Percentiles rank a stretch among this genome's conserved stretches.
These are phyloP conservation scores for Lyophyllum semitale DNA, from an alignment of 768 basidiomycete species.

Conservation along the genomic window DNA sequence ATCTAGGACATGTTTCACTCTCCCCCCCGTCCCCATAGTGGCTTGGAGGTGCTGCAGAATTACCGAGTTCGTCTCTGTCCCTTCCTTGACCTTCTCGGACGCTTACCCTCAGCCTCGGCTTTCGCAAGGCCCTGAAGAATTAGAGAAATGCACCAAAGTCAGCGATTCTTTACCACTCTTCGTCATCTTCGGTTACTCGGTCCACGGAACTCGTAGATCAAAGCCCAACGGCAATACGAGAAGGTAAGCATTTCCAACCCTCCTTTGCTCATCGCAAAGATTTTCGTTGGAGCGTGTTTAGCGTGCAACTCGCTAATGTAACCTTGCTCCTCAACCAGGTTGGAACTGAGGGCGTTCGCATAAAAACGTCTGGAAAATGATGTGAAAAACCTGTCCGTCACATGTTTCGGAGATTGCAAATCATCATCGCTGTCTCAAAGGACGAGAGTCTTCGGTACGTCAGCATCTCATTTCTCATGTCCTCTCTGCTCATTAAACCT, in stretches of 20 bases:
- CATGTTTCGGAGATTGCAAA: too few species aligned
- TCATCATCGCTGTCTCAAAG: too few species aligned
- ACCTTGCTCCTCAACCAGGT: constrained; percentile 47
- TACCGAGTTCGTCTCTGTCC: constrained; percentile 65
- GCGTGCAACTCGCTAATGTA: not conserved
- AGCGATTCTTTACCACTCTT: not conserved
- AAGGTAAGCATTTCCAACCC: constrained; percentile 45
- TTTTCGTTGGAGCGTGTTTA: too few species aligned
- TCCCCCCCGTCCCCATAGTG: too few species aligned
- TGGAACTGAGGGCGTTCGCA: constrained; percentile 69
- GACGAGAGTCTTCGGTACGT: too few species aligned
- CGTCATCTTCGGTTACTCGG: too few species aligned
- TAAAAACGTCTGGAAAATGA: constrained; percentile 60
- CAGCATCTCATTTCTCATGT: not conserved
- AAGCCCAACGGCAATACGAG: constrained; percentile 77
- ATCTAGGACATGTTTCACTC: not conserved
- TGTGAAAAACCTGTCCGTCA: constrained; percentile 80
- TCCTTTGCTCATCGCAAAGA: too few species aligned
- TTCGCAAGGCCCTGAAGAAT: constrained; percentile 87
- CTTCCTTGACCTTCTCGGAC: constrained; percentile 48
- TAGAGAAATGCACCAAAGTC: constrained; percentile 77
- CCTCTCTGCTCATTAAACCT: not conserved
- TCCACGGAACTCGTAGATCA: constrained; percentile 49
- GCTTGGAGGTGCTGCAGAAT: constrained; percentile 82
- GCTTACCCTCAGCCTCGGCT: constrained; percentile 88